These are phyloP conservation scores for Chenopodium berlandieri DNA, from an alignment of 148 eudicot species.

Conservation along the genomic window DNA sequence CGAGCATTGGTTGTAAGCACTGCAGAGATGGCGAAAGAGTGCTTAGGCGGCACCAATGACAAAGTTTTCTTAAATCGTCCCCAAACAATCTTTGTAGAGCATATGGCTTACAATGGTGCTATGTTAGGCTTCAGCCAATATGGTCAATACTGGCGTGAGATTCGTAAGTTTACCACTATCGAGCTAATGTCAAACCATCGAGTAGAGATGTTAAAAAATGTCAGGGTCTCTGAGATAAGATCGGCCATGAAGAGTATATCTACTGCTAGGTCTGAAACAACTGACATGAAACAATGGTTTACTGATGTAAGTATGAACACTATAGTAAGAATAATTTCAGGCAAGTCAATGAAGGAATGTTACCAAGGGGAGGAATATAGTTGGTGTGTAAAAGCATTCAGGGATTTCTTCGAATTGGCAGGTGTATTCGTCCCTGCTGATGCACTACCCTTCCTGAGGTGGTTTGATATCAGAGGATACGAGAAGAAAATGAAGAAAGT, in stretches of 20 bases:
- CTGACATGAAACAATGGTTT: slow-evolving; percentile 48
- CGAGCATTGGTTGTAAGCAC: background rate
- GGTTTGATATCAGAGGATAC: slow-evolving; percentile 36
- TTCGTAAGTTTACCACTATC: slow-evolving; percentile 29
- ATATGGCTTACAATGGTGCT: slow-evolving; percentile 40
- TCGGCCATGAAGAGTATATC: slow-evolving; percentile 18
- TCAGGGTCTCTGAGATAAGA: slow-evolving; percentile 28
- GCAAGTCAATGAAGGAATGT: slow-evolving; percentile 30
- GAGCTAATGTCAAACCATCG: slow-evolving; percentile 36
- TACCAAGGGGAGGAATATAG: slow-evolving; percentile 21
- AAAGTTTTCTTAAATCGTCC: slow-evolving; percentile 39
- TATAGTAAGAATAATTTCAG: slow-evolving; percentile 33
- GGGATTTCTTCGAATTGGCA: slow-evolving; percentile 28
- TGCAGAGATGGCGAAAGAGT: slow-evolving; percentile 38
- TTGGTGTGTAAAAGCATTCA: slow-evolving; percentile 8
- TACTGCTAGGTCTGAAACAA: background rate
- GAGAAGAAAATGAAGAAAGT: slow-evolving; percentile 30
- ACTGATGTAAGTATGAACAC: slow-evolving; percentile 36
- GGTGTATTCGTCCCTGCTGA: slow-evolving; percentile 21
- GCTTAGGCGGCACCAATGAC: slow-evolving; percentile 40
- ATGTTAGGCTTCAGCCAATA: slow-evolving; percentile 34
- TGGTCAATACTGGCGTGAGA: slow-evolving; percentile 48
- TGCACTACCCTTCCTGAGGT: slow-evolving; percentile 25
- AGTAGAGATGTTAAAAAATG: slow-evolving; percentile 25
- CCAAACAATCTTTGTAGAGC: slow-evolving; percentile 12